Percentiles rank a stretch among this genome's conserved stretches.
Evolutionary conservation across 345 rosid species (phyloP).

Genomic region (Hibiscus syriacus): DNA sequence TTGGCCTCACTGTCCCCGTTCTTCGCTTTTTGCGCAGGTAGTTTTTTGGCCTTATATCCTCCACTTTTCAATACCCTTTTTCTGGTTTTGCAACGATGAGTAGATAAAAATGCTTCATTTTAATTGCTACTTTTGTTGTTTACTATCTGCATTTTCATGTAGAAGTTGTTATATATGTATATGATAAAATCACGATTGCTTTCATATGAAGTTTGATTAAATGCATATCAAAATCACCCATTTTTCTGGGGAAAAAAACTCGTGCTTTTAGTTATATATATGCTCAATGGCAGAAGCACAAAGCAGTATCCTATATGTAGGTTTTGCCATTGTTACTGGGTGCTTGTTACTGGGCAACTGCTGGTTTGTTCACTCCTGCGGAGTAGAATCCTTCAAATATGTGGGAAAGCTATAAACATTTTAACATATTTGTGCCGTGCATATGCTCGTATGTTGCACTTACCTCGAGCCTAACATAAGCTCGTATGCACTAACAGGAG

Average conservation of each 20-base stretch:
- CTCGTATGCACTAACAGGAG: not conserved
- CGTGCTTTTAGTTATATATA: not conserved
- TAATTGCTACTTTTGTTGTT: not conserved
- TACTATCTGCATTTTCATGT: too few species aligned
- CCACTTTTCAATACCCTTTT: not conserved
- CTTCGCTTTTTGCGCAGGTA: constrained; percentile 87
- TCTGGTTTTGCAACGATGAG: not conserved
- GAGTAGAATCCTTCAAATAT: not conserved
- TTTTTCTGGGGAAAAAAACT: not conserved
- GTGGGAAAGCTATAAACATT: not conserved
- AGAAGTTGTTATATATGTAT: too few species aligned
- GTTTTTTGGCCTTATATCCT: not conserved
- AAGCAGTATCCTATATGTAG: not conserved
- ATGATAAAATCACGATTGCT: not conserved
- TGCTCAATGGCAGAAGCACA: not conserved
- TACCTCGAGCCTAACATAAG: not conserved
- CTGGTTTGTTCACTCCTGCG: too few species aligned
- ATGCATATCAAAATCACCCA: not conserved
- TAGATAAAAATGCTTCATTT: not conserved
- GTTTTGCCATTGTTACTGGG: not conserved
- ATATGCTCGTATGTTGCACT: not conserved
- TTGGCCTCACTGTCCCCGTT: constrained; percentile 90
- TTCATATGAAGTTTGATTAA: not conserved
- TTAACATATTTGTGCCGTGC: not conserved
- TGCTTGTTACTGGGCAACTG: not conserved